phyloP scores from a whole-genome alignment of 2,329 filamentous ascomycete species.

The Pseudogymnoascus sp. region DNA sequence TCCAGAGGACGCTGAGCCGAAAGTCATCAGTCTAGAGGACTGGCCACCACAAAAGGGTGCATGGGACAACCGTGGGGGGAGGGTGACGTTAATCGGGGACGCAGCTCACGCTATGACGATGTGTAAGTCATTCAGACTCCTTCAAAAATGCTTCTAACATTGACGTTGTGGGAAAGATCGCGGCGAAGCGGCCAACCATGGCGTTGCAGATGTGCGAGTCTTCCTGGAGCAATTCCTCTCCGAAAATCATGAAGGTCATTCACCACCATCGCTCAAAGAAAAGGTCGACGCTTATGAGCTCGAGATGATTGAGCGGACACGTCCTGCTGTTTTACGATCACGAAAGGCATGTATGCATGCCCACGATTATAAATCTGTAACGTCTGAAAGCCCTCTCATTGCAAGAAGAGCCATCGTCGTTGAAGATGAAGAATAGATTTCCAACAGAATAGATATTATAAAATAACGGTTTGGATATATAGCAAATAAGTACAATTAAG shows the following conservation, averaged over 20 bases:
- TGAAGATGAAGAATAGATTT: background rate
- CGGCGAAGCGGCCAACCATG: conserved; percentile 38
- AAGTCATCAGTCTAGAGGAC: conserved; percentile 30
- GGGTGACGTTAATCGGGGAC: conserved; percentile 36
- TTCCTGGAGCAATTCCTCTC: conserved; percentile 29
- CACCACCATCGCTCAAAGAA: conserved; percentile 41
- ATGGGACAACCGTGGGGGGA: conserved; percentile 25
- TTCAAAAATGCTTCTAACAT: conserved; percentile 22
- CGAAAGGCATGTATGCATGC: conserved; percentile 47
- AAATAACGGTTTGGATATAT: background rate
- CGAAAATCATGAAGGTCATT: conserved; percentile 29
- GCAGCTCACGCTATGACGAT: conserved; percentile 41
- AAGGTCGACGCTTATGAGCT: conserved; percentile 43
- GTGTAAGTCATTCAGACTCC: conserved; percentile 33
- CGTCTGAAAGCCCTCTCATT: conserved; percentile 11
- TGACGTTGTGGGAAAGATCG: conserved; percentile 18
- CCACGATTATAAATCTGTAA: conserved; percentile 36
- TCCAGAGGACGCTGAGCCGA: conserved; percentile 28
- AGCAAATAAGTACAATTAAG: background rate
- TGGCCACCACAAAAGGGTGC: conserved; percentile 27
- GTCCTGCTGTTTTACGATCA: conserved; percentile 40
- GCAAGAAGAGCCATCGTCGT: conserved; percentile 7
- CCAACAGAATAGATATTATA: background rate
- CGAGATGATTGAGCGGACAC: conserved; percentile 35
- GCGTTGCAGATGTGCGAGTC: conserved; percentile 36